Base-by-base conservation (phyloP, 352 stramenopile species). In the Pythium periplocum region DNA sequence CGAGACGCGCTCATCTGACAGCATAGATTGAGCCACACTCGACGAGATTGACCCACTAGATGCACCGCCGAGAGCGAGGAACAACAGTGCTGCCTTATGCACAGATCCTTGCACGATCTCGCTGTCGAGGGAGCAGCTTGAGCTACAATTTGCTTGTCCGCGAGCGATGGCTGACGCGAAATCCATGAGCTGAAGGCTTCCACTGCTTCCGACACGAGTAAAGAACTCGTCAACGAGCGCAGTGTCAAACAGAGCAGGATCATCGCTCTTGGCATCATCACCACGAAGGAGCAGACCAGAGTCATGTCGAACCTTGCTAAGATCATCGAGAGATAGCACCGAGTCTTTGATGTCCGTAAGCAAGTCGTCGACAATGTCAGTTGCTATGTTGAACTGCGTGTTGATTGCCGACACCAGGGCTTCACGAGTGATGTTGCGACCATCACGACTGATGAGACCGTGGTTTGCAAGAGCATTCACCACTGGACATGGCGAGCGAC, bases 381-480 rank as follows among this genome's bases (percentile, higher is more conserved):
- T 26, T 11, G 54, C 45, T 4, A 65, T 42, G 46, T 71, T 71
- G 45, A 64, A 71, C 9, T 53, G 45, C 26, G 39, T 48, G 7
- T 59, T 43, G 37, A 61, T 43, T 0, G 36, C 63, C 1, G 30
- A 31, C 6, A 53, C 54, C 45, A 71, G 43, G 42, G 52, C 46
- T 1, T 46, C 47, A 4, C 45, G 47, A 9, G 51, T 65, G 30
- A 68, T 43, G 32, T 59, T 55, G 11, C 60, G 60, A 9, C 61
- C 64, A 39, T 65, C 57, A 37, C 68, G 64, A 7, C 57, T 57
- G 17, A 77, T 32, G 43, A 69, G 47, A 40, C 66, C 66, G 46
- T 74, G 62, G 51, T 77, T 77, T 6, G 68, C 53, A 12, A 77
- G 61, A 3, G 61, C 31, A 39, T 77, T 77, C n/a, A 77, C 43